Evolutionary conservation across 192 early-diverging fungal genomes (phyloP), one percentile per base, ranked within the genome.

Genomic region (Podila epicladia): DNA sequence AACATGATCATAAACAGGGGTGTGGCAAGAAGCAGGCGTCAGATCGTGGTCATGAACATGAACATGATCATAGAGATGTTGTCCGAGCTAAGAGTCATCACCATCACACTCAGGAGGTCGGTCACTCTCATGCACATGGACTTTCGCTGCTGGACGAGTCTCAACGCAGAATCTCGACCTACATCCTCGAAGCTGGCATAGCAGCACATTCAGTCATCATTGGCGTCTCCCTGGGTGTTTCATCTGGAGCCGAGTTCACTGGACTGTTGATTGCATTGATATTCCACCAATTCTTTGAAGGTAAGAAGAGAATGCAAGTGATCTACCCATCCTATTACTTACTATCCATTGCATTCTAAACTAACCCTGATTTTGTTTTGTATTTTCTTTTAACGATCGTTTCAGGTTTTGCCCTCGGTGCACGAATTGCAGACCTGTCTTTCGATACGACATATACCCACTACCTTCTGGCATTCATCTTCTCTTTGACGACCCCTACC

Each of bases 401-500:
- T 33, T 29, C 91, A 83, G 93, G 92, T 38, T 68, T 93, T 67
- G 92, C 91, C 20, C 82, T 94, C 53, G 91, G 91, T n/a, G 84
- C 92, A 0, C 82, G 92, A 19, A 84, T 92, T 41, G 72, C 87
- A 11, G 87, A 84, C 31, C 77, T 94, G 19, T 53, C 60, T 19
- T 84, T 58, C 15, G 66, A 71, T n/a, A 83, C 85, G 4, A 69
- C 87, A 55, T 53, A 78, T 2, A 85, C 85, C 35, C 86, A 87
- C n/a, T 58, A 87, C 29, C n/a, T 87, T 28, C 87, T 91, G 51
- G 89, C 87, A 1, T 24, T 87, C 13, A 41, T 92, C 19, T 93
- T 93, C 82, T 82, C 91, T 0, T 48, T 91, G 20, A 93, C 91
- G 5, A 96, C 94, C 13, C 96, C 96, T 12, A 19, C 93, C 20